Conservation (phyloP, 805 yeast species). For the Nakazawaea laoshanensis region DNA sequence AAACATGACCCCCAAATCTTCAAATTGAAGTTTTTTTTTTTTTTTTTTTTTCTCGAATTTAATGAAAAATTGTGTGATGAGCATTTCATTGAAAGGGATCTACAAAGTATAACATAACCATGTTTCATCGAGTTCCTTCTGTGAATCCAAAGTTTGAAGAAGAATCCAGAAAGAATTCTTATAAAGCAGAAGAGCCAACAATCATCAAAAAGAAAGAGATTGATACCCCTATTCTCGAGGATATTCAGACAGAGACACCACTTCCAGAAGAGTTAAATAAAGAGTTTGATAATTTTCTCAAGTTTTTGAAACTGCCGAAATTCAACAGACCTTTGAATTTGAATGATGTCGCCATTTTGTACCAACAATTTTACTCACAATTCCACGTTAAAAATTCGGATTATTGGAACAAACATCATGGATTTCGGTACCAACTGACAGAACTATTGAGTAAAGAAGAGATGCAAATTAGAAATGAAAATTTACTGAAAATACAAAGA, state of each 20-base stretch:
- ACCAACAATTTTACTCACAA: constrained; percentile 23
- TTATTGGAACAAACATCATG: constrained; percentile 14
- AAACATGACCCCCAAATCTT: background rate
- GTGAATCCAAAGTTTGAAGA: constrained; percentile 8
- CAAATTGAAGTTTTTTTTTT: background rate
- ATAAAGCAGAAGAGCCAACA: background rate
- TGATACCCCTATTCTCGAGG: background rate
- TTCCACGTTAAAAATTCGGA: constrained; percentile 16
- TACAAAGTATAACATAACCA: too few species aligned
- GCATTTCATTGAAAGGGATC: too few species aligned
- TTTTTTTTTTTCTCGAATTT: too few species aligned
- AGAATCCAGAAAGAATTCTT: constrained; percentile 9
- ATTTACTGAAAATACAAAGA: constrained; percentile 9
- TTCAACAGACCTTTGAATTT: constrained; percentile 26
- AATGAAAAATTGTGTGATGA: too few species aligned
- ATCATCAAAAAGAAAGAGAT: background rate
- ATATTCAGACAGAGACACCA: constrained; percentile 7
- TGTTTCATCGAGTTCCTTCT: constrained; percentile 9
- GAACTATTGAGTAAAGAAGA: constrained; percentile 11
- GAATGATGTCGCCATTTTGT: constrained; percentile 24
- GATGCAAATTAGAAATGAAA: constrained; percentile 3
- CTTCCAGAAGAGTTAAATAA: constrained; percentile 18
- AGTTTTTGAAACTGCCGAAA: constrained; percentile 24
- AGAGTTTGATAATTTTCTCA: constrained; percentile 19
- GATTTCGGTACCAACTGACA: constrained; percentile 1